Conservation (phyloP, 169 alveolate species). For the Cardiosporidium cionae region DNA sequence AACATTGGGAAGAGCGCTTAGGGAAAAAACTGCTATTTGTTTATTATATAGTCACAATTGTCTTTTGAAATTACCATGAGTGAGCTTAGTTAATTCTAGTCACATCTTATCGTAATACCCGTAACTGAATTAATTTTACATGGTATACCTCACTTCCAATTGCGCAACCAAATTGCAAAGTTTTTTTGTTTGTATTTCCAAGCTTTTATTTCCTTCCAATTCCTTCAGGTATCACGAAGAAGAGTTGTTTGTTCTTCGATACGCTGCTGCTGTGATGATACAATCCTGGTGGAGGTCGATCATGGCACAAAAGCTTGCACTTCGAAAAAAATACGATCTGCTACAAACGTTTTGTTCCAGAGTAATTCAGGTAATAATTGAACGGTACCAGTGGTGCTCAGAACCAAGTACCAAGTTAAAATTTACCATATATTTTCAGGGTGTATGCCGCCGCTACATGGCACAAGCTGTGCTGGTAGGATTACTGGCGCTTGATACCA, state of each 20-base stretch:
- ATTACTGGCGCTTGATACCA: slow-evolving; percentile 1
- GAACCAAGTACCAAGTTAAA: background rate
- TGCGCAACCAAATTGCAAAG: no score
- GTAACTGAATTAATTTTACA: no score
- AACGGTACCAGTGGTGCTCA: no score
- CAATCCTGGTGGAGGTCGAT: slow-evolving; percentile 57
- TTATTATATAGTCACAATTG: no score
- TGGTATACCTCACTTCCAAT: no score
- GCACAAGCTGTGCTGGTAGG: slow-evolving; percentile 24
- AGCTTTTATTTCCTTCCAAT: no score
- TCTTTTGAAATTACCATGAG: no score
- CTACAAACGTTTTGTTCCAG: slow-evolving; percentile 9
- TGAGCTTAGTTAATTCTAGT: no score
- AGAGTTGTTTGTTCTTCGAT: slow-evolving; percentile 41
- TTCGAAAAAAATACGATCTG: slow-evolving; percentile 4
- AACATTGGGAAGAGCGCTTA: no score
- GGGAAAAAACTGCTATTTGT: no score
- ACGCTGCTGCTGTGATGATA: slow-evolving; percentile 53
- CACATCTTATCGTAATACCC: no score
- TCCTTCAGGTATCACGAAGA: slow-evolving; percentile 25
- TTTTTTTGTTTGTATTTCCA: no score
- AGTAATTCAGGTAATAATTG: slow-evolving; percentile 12
- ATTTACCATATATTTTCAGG: slow-evolving; percentile 9
- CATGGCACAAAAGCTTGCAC: slow-evolving; percentile 18
- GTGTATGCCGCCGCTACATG: slow-evolving; percentile 15